A percentile compares a stretch with the other conserved stretches of the same genome.
These are phyloP conservation scores for Gossypioides kirkii DNA, from an alignment of 345 rosid genomes.

Conservation along the genomic window DNA sequence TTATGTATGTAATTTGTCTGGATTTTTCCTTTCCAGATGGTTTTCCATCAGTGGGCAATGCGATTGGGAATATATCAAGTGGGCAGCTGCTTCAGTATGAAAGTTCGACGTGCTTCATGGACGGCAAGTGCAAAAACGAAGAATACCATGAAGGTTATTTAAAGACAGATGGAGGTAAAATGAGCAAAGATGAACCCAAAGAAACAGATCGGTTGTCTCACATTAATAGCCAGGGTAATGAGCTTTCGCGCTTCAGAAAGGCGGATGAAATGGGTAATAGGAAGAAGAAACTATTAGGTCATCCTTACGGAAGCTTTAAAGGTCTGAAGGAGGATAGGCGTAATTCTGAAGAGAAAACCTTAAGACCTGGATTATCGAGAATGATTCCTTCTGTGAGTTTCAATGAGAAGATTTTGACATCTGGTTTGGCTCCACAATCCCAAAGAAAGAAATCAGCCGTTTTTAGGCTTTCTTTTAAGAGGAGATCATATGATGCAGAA, in stretches of 20 bases:
- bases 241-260: slow-evolving; percentile 10
- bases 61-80: slow-evolving; percentile 38
- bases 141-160: slow-evolving; percentile 60
- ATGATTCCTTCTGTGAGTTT: slow-evolving; percentile 31
- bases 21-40: slow-evolving; percentile 37
- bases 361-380: slow-evolving; percentile 19
- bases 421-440: slow-evolving; percentile 18
- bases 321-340: slow-evolving; percentile 2
- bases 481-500: slow-evolving; percentile 54
- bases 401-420: slow-evolving; percentile 29
- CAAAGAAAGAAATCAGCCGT: slow-evolving; percentile 18
- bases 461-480: slow-evolving; percentile 32
- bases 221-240: slow-evolving; percentile 18
- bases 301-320: slow-evolving; percentile 10
- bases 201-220: slow-evolving; percentile 5
- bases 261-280: slow-evolving; percentile 7
- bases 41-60: slow-evolving; percentile 36
- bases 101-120: slow-evolving; percentile 51
- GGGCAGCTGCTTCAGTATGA: slow-evolving; percentile 74
- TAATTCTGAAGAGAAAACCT: slow-evolving; percentile 7
- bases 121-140: slow-evolving; percentile 52
- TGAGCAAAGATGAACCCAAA: slow-evolving; percentile 14
- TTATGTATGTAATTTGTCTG: background rate
- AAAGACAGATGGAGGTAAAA: slow-evolving; percentile 34
- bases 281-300: slow-evolving; percentile 7